Conservation (phyloP, 1,284 basidiomycete genomes). For the Sporisorium scitamineum region DNA sequence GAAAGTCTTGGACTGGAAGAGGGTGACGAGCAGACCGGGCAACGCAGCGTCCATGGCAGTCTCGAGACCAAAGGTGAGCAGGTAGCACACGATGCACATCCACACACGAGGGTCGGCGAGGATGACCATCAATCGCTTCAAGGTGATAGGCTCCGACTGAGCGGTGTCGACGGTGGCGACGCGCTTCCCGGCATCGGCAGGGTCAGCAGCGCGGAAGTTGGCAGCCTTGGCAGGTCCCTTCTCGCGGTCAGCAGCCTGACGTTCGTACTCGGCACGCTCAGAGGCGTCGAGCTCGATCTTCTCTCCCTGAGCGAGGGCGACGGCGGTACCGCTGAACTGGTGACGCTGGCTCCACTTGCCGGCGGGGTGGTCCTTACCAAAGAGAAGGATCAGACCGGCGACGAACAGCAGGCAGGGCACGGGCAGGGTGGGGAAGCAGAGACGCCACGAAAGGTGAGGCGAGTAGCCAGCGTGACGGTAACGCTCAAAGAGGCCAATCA, state of each 20-base stretch:
- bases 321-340: slow-evolving; percentile 71
- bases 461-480: slow-evolving; percentile 71
- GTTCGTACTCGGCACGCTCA: slow-evolving; percentile 67
- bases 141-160: slow-evolving; percentile 73
- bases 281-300: slow-evolving; percentile 63
- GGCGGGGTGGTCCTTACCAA: slow-evolving; percentile 76
- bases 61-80: slow-evolving; percentile 74
- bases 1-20: slow-evolving; percentile 70
- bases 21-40: slow-evolving; percentile 72
- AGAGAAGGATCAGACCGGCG: slow-evolving; percentile 72
- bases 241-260: slow-evolving; percentile 31
- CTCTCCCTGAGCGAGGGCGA: slow-evolving; percentile 68
- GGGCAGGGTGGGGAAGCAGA: slow-evolving; percentile 75
- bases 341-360: slow-evolving; percentile 76
- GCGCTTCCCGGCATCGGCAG: slow-evolving; percentile 37
- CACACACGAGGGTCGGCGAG: slow-evolving; percentile 74
- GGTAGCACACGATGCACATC: slow-evolving; percentile 75
- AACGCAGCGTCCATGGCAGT: slow-evolving; percentile 76
- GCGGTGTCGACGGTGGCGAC: slow-evolving; percentile 71
- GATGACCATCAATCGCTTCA: slow-evolving; percentile 69
- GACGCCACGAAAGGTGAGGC: slow-evolving; percentile 74
- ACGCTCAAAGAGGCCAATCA: slow-evolving; percentile 75
- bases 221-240: slow-evolving; percentile 54
- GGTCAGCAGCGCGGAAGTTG: slow-evolving; percentile 63
- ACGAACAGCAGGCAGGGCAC: slow-evolving; percentile 74